These are phyloP conservation scores for Teratosphaeria viscida DNA, from an alignment of 2,329 filamentous ascomycete genomes.

Conservation along the genomic window DNA sequence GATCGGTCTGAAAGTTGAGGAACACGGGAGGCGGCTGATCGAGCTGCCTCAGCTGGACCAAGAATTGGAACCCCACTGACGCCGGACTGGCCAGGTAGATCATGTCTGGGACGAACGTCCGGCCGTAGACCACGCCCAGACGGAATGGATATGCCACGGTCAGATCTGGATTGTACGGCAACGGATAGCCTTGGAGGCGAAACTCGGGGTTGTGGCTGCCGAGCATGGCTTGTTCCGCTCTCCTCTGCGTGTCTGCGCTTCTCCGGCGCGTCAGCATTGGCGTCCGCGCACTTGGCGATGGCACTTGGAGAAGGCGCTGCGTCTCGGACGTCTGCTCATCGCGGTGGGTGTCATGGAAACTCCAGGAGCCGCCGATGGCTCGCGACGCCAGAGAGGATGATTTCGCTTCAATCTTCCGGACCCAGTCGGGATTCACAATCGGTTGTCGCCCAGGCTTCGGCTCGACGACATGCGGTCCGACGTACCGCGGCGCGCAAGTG, in stretches of 20 bases:
- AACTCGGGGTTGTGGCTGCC: slow-evolving; percentile 39
- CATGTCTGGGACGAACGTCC: slow-evolving; percentile 56
- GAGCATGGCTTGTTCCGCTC: slow-evolving; percentile 19
- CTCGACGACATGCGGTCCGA: slow-evolving; percentile 42
- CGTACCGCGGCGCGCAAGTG: slow-evolving; percentile 52
- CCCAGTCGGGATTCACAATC: slow-evolving; percentile 25
- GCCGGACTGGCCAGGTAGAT: slow-evolving; percentile 62
- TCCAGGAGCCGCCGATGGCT: slow-evolving; percentile 24
- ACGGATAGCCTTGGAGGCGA: slow-evolving; percentile 52
- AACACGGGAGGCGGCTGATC: slow-evolving; percentile 47
- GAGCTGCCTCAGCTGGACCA: slow-evolving; percentile 57
- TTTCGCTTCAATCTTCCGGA: slow-evolving; percentile 23
- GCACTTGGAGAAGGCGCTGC: slow-evolving; percentile 9
- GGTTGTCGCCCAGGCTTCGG: slow-evolving; percentile 17
- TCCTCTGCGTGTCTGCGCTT: slow-evolving; percentile 15
- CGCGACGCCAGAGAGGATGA: slow-evolving; percentile 22
- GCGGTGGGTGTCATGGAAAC: slow-evolving; percentile 20
- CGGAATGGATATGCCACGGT: slow-evolving; percentile 61
- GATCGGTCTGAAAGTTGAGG: slow-evolving; percentile 62
- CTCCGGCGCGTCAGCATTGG: slow-evolving; percentile 20
- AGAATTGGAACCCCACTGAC: slow-evolving; percentile 58
- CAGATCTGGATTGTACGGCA: slow-evolving; percentile 62
- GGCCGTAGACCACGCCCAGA: slow-evolving; percentile 49
- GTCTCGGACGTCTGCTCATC: slow-evolving; percentile 10
- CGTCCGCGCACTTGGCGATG: slow-evolving; percentile 8